phyloP scores from a whole-genome alignment of 2,329 filamentous ascomycete species.

The Pezicula rhizophila region DNA sequence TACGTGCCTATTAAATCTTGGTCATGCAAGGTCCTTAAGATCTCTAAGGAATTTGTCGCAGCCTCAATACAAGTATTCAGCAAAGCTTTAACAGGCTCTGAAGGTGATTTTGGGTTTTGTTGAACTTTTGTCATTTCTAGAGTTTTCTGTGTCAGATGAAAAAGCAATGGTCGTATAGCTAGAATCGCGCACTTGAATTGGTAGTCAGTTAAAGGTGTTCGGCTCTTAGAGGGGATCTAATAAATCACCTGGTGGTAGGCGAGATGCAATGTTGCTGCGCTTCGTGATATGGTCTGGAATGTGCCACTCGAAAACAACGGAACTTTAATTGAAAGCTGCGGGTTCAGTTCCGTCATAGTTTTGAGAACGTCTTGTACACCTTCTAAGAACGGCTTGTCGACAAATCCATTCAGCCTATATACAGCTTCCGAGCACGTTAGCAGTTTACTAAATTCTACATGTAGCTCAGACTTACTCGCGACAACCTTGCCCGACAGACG shows the following conservation, averaged over 20 bases:
- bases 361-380: not conserved
- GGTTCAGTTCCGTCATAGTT: not conserved
- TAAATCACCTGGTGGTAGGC: not conserved
- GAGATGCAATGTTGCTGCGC: not conserved
- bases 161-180: not conserved
- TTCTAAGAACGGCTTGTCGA: not conserved
- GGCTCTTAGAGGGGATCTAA: not conserved
- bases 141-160: not conserved
- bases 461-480: not conserved
- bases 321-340: not conserved
- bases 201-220: not conserved
- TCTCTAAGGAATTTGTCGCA: not conserved
- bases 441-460: not conserved
- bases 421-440: not conserved
- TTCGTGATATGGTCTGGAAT: not conserved
- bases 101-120: not conserved
- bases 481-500: not conserved
- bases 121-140: not conserved
- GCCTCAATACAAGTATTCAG: not conserved
- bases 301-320: not conserved
- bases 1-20: not conserved
- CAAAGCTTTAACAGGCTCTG: not conserved
- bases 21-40: not conserved
- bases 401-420: not conserved
- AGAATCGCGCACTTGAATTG: not conserved